Base-by-base conservation (phyloP, 2,329 filamentous ascomycete species). In the Teratosphaeriaceae sp. region DNA sequence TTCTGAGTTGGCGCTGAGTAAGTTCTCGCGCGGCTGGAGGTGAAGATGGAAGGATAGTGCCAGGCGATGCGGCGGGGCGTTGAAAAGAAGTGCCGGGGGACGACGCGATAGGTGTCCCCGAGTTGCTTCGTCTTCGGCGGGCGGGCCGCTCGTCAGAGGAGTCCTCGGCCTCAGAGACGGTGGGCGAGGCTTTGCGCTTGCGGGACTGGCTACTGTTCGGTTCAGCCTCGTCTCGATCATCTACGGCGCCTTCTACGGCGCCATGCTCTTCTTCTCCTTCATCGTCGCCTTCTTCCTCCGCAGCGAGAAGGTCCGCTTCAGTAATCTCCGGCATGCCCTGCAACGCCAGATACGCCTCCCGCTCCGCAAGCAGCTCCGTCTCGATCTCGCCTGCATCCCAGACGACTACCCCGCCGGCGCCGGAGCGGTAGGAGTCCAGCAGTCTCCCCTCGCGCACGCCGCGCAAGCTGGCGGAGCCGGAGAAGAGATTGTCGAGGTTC, bases 381-480 rank as follows among this genome's bases (percentile, higher is more conserved):
- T 90, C 85, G 39, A 98, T 89, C 62, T 98, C 92, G 1, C 90
- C 92, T 60, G 97, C 92, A 59, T 97, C 92, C 62, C 92, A 94
- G 2, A 96, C 88, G 47, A 98, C 79, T 31, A 98, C 85, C 0
- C 92, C 92, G 15, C 90, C 90, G 58, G 77, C 21, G 16, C 29
- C 85, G 4, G 85, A 80, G 50, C 78, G 82, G 61, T 94, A 96
- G 0, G 74, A 69, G 12, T 79, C 76, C 20, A 78, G 74, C 39
- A 97, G 78, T 44, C 79, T 79, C 1, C 89, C 90, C 34, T 79
- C 79, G 16, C 78, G 75, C 2, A 95, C 79, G 7, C 89, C 88
- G 5, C 78, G 78, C 49, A 75, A 11, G 5, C 5, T 13, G 12
- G 12, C 31, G 9, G 60, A 51, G 8, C 45, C 46, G 19, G 61